Conservation (phyloP, 2,329 filamentous ascomycete species). For the Verticillium longisporum region DNA sequence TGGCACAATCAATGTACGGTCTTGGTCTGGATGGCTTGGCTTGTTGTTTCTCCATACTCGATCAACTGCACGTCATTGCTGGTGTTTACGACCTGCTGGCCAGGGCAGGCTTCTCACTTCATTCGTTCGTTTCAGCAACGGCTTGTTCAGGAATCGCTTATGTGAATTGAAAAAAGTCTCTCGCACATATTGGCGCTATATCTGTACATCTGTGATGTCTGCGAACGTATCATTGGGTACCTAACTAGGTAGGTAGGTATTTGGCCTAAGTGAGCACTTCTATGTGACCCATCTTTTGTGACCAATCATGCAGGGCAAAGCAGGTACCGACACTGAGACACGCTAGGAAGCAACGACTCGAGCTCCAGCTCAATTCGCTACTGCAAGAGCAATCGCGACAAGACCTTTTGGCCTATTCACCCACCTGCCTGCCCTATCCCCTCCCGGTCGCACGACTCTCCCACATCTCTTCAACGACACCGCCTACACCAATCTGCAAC, state of each 20-base stretch:
- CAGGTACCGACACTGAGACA: background rate
- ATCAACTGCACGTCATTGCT: background rate
- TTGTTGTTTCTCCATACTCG: slow-evolving; percentile 3
- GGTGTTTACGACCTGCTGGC: background rate
- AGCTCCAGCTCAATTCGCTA: background rate
- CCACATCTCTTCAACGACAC: slow-evolving; percentile 3
- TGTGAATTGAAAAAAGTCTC: too few relatives aligned
- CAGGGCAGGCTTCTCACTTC: background rate
- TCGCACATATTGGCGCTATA: too few relatives aligned
- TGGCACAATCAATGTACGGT: background rate
- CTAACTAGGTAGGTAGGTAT: too few relatives aligned
- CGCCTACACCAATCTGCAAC: background rate
- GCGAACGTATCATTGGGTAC: too few relatives aligned
- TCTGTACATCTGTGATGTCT: too few relatives aligned
- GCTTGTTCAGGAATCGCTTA: too few relatives aligned
- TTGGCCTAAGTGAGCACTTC: background rate
- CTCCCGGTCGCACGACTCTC: background rate
- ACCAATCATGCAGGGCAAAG: background rate
- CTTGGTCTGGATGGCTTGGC: slow-evolving; percentile 4
- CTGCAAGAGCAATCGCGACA: background rate
- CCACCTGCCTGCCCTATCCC: background rate
- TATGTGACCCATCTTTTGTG: background rate
- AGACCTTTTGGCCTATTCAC: slow-evolving; percentile 3
- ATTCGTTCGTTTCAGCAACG: background rate
- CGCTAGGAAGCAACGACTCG: background rate